A percentile compares a stretch with the other conserved stretches of the same genome.
Evolutionary conservation across 345 rosid species (phyloP).

Genomic region (Boechera stricta): DNA sequence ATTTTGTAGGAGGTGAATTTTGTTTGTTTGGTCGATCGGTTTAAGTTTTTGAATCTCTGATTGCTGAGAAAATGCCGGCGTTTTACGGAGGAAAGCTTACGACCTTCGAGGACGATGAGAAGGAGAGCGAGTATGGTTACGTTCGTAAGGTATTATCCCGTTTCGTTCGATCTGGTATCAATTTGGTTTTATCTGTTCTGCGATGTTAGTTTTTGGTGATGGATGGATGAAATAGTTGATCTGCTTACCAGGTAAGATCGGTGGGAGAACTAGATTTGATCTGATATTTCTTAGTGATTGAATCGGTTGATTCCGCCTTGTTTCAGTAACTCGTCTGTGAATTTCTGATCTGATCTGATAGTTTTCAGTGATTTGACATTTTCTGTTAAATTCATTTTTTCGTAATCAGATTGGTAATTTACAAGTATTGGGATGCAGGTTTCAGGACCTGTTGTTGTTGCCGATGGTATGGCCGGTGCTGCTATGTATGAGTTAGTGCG

Average conservation of each 20-base stretch:
- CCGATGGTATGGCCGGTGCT: conserved; percentile 99
- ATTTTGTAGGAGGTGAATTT: conserved; percentile 33
- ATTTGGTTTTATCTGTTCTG: background rate
- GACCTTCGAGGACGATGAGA: conserved; percentile 93
- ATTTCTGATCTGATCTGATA: conserved; percentile 37
- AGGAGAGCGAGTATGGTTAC: conserved; percentile 99
- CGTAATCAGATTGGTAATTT: conserved; percentile 28
- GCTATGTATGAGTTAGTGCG: conserved; percentile 99
- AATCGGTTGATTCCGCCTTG: conserved; percentile 27
- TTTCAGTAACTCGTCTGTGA: background rate
- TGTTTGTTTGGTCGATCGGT: background rate
- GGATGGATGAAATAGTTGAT: conserved; percentile 22
- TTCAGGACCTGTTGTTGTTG: conserved; percentile 98
- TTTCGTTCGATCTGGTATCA: conserved; percentile 35
- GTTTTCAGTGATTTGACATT: conserved; percentile 23
- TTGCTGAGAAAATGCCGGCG: conserved; percentile 67
- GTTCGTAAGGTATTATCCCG: conserved; percentile 77
- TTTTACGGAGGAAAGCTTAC: conserved; percentile 86
- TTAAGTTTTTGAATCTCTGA: conserved; percentile 26
- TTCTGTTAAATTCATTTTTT: background rate
- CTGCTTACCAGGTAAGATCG: conserved; percentile 21
- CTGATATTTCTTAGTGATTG: conserved; percentile 6
- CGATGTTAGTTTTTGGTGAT: conserved; percentile 21
- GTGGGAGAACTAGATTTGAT: conserved; percentile 32
- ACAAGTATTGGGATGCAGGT: conserved; percentile 58